A percentile compares a stretch with the other conserved stretches of the same genome.
phyloP scores from a whole-genome alignment of 306 rosid genomes.

The Fragaria nilgerrensis region DNA sequence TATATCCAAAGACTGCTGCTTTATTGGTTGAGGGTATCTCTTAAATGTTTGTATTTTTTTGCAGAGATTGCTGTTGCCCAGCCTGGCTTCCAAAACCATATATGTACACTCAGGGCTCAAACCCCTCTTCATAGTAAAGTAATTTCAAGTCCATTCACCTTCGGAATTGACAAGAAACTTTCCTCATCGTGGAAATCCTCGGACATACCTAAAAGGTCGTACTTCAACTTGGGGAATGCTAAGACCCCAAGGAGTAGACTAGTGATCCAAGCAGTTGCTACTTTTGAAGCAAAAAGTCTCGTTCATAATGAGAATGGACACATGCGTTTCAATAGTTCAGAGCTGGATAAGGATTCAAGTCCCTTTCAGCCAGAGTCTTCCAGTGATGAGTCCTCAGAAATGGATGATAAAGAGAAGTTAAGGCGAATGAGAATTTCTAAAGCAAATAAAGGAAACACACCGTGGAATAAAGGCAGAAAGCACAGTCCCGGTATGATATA shows the following conservation, averaged over 20 bases:
- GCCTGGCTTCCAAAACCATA: slow-evolving; percentile 51
- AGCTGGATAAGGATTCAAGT: slow-evolving; percentile 25
- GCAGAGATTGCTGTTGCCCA: slow-evolving; percentile 76
- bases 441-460: slow-evolving; percentile 83
- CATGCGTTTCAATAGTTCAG: slow-evolving; percentile 27
- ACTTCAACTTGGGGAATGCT: slow-evolving; percentile 27
- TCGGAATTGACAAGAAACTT: slow-evolving; percentile 39
- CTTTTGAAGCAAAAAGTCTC: slow-evolving; percentile 53
- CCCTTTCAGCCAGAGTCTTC: slow-evolving; percentile 26
- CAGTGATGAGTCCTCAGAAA: slow-evolving; percentile 26
- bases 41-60: slow-evolving; percentile 1
- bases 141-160: slow-evolving; percentile 31
- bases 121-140: slow-evolving; percentile 37
- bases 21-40: slow-evolving; percentile 7
- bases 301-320: slow-evolving; percentile 29
- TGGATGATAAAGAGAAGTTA: slow-evolving; percentile 66
- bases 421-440: slow-evolving; percentile 82
- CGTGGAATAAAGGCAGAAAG: slow-evolving; percentile 97
- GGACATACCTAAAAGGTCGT: slow-evolving; percentile 23
- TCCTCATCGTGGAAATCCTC: slow-evolving; percentile 42
- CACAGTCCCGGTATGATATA: slow-evolving; percentile 63
- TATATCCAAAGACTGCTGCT: background rate
- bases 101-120: slow-evolving; percentile 37
- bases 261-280: slow-evolving; percentile 65
- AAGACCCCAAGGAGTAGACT: slow-evolving; percentile 33